Conservation (phyloP, 2,329 filamentous ascomycete species). For the Aureobasidium sp. region DNA sequence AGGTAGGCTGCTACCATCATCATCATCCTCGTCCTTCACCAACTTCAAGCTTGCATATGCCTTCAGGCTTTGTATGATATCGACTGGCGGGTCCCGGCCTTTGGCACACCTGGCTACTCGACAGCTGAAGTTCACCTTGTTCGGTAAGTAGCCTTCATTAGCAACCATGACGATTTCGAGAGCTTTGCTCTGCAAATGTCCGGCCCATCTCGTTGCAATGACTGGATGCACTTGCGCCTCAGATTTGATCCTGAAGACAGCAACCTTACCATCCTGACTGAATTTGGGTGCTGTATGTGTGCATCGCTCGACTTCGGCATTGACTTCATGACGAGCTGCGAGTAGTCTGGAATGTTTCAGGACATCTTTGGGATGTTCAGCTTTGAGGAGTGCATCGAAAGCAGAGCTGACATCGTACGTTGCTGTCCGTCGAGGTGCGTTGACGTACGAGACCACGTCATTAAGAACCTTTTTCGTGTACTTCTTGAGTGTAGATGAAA, state of each 20-base stretch:
- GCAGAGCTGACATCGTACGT: conserved; percentile 54
- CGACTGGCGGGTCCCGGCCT: conserved; percentile 48
- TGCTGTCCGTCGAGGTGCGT: conserved; percentile 57
- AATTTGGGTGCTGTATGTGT: conserved; percentile 58
- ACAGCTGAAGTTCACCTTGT: conserved; percentile 61
- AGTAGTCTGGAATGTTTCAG: conserved; percentile 44
- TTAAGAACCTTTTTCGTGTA: conserved; percentile 58
- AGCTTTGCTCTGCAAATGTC: conserved; percentile 50
- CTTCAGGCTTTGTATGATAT: conserved; percentile 55
- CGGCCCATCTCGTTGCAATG: conserved; percentile 61
- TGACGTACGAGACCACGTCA: conserved; percentile 56
- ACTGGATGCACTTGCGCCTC: conserved; percentile 59
- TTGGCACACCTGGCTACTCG: conserved; percentile 53
- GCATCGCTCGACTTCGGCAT: conserved; percentile 54
- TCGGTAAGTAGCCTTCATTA: conserved; percentile 58
- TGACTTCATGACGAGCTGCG: conserved; percentile 52
- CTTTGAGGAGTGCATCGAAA: conserved; percentile 52
- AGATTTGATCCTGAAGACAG: conserved; percentile 55
- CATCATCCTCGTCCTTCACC: conserved; percentile 16
- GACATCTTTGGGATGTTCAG: conserved; percentile 46
- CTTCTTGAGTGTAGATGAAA: conserved; percentile 53
- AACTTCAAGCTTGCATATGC: conserved; percentile 39
- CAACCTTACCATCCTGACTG: conserved; percentile 54
- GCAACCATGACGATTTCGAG: conserved; percentile 60
- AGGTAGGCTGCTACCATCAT: neutral